A percentile compares a stretch with the other conserved stretches of the same genome.
phyloP scores from a whole-genome alignment of 805 yeast species.

The Jamesozyma piceae region DNA sequence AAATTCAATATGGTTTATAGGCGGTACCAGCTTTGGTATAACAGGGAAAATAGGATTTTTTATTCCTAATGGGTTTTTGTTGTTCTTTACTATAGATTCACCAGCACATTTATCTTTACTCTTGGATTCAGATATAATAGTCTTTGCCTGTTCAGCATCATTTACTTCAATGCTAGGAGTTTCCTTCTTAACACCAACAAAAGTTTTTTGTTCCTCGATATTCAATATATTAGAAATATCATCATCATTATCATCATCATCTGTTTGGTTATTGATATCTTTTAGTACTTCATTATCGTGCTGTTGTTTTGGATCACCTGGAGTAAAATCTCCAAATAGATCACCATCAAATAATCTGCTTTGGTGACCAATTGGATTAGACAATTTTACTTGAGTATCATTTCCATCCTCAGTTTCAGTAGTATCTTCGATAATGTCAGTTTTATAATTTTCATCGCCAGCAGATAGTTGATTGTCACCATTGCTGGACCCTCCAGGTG shows the following conservation, averaged over 20 bases:
- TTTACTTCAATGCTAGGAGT: background rate
- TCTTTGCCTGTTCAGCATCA: background rate
- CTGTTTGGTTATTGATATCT: background rate
- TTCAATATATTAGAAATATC: too few species aligned
- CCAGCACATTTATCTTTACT: background rate
- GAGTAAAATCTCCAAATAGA: slow-evolving; percentile 21
- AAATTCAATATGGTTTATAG: slow-evolving; percentile 8
- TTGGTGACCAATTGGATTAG: slow-evolving; percentile 8
- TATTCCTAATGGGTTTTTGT: background rate
- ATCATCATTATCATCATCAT: background rate
- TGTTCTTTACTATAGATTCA: background rate
- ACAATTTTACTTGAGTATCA: slow-evolving; percentile 1
- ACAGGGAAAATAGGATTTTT: slow-evolving; percentile 14
- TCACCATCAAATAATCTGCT: slow-evolving; percentile 25
- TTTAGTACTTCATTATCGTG: background rate
- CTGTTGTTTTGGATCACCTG: slow-evolving; percentile 1
- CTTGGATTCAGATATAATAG: background rate
- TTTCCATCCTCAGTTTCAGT: background rate
- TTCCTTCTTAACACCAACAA: background rate
- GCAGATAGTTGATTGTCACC: background rate
- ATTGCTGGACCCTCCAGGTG: background rate
- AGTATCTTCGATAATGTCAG: background rate
- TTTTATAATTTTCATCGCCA: background rate
- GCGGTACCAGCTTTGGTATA: slow-evolving; percentile 7
- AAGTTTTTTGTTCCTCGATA: background rate